Conservation (phyloP, 148 eudicot genomes). For the Mesembryanthemum crystallinum region DNA sequence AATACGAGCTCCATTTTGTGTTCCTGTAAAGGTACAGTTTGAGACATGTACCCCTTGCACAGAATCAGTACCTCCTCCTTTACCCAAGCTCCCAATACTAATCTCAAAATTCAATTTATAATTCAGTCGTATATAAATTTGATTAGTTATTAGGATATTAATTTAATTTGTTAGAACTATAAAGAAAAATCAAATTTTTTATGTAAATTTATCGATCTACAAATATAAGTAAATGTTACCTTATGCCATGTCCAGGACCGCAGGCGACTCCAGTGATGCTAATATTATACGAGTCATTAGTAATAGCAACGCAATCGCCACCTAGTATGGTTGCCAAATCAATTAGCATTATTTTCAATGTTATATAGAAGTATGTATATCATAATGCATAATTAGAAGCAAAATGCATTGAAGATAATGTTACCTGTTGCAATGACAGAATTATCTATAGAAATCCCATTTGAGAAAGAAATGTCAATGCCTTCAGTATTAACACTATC, state of each 20-base stretch:
- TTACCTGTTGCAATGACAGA: slow-evolving; percentile 55
- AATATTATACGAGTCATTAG: slow-evolving; percentile 43
- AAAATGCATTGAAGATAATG: background rate
- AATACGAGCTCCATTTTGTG: slow-evolving; percentile 70
- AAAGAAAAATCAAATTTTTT: too few species aligned
- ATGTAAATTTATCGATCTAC: too few species aligned
- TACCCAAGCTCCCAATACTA: slow-evolving; percentile 87
- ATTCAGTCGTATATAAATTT: too few species aligned
- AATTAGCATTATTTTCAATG: background rate
- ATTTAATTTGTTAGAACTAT: too few species aligned
- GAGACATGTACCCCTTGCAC: slow-evolving; percentile 50
- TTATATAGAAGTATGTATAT: background rate
- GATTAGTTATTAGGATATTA: too few species aligned
- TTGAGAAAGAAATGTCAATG: slow-evolving; percentile 60
- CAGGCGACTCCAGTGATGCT: slow-evolving; percentile 46
- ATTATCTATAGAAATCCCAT: slow-evolving; percentile 39
- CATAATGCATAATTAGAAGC: too few species aligned
- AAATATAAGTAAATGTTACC: slow-evolving; percentile 44
- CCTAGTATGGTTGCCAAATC: slow-evolving; percentile 43
- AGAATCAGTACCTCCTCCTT: slow-evolving; percentile 36
- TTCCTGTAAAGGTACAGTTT: slow-evolving; percentile 48
- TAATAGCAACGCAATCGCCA: slow-evolving; percentile 81
- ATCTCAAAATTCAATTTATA: background rate
- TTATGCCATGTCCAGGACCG: slow-evolving; percentile 95
- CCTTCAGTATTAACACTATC: slow-evolving; percentile 83